A percentile compares a stretch with the other conserved stretches of the same genome.
phyloP scores from a whole-genome alignment of 306 rosid species.

The Neltuma alba region DNA sequence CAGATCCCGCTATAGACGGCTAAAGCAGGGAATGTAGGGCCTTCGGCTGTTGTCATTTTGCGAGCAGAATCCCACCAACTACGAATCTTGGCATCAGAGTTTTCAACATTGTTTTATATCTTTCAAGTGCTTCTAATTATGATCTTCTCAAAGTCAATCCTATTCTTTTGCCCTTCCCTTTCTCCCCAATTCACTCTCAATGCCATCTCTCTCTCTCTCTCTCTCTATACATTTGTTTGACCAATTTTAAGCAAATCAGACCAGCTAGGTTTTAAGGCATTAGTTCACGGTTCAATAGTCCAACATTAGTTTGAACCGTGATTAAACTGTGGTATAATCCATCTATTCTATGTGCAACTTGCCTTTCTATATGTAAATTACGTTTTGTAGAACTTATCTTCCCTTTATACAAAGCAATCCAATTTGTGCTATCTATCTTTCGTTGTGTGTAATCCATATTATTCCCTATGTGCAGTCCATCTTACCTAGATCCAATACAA shows the following conservation, averaged over 20 bases:
- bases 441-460: too few relatives aligned
- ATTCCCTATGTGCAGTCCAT: too few relatives aligned
- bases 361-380: too few relatives aligned
- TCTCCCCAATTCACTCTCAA: conserved; percentile 38
- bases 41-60: conserved; percentile 50
- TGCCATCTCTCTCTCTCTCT: not conserved
- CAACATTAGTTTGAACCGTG: too few relatives aligned
- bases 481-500: too few relatives aligned
- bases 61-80: conserved; percentile 60
- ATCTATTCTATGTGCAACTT: too few relatives aligned
- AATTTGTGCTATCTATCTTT: too few relatives aligned
- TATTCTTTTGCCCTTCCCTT: conserved; percentile 34
- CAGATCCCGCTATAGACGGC: conserved; percentile 68
- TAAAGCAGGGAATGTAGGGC: conserved; percentile 36
- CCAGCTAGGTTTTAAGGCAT: too few relatives aligned
- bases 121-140: conserved; percentile 40
- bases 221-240: not conserved
- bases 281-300: too few relatives aligned
- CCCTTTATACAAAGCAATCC: too few relatives aligned
- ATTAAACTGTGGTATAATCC: too few relatives aligned
- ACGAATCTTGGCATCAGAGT: conserved; percentile 45
- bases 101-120: conserved; percentile 42
- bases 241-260: not conserved
- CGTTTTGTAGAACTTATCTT: too few relatives aligned
- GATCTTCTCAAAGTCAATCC: conserved; percentile 37